phyloP scores from a whole-genome alignment of 148 eudicot species.

The Fagopyrum esculentum region DNA sequence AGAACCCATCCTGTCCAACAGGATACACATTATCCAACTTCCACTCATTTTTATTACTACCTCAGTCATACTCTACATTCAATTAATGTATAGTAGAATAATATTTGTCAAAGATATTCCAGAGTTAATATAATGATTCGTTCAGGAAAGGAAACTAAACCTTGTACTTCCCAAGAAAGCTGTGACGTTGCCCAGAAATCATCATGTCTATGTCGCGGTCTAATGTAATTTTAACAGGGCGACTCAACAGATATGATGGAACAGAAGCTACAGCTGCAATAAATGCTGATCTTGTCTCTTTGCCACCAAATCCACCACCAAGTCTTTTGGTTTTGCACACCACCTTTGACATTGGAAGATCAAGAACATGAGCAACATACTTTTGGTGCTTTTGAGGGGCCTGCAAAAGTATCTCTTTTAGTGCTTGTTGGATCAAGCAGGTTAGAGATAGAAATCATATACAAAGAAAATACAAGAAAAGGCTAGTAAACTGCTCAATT shows the following conservation, averaged over 20 bases:
- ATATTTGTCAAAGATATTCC: neutral
- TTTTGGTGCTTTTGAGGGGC: conserved; percentile 99
- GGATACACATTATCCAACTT: neutral
- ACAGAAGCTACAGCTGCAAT: conserved; percentile 82
- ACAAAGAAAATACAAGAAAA: neutral
- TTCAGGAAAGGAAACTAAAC: conserved; percentile 23
- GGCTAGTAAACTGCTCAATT: neutral
- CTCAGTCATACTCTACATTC: neutral
- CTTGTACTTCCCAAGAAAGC: conserved; percentile 98
- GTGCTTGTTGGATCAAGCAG: neutral
- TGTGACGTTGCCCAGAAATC: conserved; percentile 94
- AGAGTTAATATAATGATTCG: neutral
- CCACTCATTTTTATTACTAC: neutral
- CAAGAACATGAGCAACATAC: conserved; percentile 88
- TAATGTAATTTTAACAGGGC: conserved; percentile 76
- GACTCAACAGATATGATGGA: conserved; percentile 74
- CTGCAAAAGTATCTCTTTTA: conserved; percentile 27
- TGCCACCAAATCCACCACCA: conserved; percentile 99
- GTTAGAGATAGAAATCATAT: neutral
- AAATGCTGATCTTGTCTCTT: conserved; percentile 89
- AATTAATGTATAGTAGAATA: neutral
- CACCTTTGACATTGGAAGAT: conserved; percentile 97
- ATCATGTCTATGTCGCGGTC: conserved; percentile 96
- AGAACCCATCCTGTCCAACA: neutral
- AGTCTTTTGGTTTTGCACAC: conserved; percentile 90